Conservation (phyloP, 2,329 filamentous ascomycete genomes). For the Magnaporthiopsis incrustans region DNA sequence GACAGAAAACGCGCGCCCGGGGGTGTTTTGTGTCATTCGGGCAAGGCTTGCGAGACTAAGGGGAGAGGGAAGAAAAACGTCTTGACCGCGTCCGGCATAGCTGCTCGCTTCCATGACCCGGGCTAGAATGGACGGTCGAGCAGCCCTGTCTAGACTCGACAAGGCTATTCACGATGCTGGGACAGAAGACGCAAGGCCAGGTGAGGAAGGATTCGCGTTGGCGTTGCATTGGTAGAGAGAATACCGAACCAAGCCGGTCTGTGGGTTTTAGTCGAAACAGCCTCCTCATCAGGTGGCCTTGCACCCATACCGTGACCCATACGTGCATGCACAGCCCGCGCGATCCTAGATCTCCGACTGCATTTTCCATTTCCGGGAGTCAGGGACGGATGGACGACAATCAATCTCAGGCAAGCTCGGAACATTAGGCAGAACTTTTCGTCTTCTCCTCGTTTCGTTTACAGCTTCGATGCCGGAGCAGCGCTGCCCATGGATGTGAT, state of each 20-base stretch:
- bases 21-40: too few species aligned
- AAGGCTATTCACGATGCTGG: not conserved
- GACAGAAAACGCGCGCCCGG: too few species aligned
- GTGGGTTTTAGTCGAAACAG: not conserved
- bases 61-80: too few species aligned
- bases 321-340: not conserved
- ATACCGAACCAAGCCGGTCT: too few species aligned
- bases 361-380: not conserved
- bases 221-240: not conserved
- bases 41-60: too few species aligned
- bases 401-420: not conserved
- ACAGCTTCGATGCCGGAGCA: conserved; percentile 56
- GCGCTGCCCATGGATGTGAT: conserved; percentile 67
- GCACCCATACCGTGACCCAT: not conserved
- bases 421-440: not conserved
- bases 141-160: not conserved
- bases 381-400: not conserved
- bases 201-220: too few species aligned
- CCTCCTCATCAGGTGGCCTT: not conserved
- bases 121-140: not conserved
- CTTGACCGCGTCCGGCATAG: not conserved
- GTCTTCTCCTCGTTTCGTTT: conserved; percentile 20
- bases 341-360: too few species aligned
- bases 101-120: not conserved
- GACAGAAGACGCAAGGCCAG: too few species aligned